phyloP scores from a whole-genome alignment of 2,329 filamentous ascomycete species.

The Cercospora citrullina region DNA sequence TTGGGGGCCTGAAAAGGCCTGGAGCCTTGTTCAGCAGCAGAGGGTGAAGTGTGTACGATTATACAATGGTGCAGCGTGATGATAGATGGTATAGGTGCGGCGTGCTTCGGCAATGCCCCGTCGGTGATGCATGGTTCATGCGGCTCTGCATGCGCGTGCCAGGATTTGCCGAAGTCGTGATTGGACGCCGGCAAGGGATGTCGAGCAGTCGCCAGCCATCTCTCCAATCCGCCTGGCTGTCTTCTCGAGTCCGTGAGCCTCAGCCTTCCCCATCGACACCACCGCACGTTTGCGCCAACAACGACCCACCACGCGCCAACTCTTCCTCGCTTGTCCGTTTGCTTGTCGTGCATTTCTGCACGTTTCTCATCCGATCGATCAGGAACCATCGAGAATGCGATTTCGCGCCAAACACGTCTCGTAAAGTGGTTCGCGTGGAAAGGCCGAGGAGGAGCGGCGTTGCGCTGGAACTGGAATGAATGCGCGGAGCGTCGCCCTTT shows the following conservation, averaged over 20 bases:
- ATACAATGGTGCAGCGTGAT: not conserved
- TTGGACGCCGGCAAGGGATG: not conserved
- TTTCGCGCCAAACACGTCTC: conserved; percentile 3
- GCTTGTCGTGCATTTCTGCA: not conserved
- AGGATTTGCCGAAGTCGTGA: conserved; percentile 1
- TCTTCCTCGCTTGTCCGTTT: not conserved
- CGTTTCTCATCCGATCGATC: not conserved
- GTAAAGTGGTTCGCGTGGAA: conserved; percentile 5
- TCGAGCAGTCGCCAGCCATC: not conserved
- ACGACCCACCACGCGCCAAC: not conserved
- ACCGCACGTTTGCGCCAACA: conserved; percentile 4
- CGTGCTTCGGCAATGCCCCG: conserved; percentile 6
- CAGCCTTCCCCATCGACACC: not conserved
- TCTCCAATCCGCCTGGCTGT: not conserved
- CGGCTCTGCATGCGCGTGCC: conserved; percentile 3
- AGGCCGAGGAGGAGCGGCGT: not conserved
- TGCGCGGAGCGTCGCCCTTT: conserved; percentile 4
- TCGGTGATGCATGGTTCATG: conserved; percentile 5
- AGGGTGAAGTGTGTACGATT: not conserved
- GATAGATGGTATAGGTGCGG: not conserved
- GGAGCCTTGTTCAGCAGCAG: not conserved
- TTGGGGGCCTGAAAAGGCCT: not conserved
- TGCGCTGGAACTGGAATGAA: conserved; percentile 11
- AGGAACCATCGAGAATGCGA: not conserved
- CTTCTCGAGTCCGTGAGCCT: conserved; percentile 1